These are phyloP conservation scores for Lepiota venenata DNA, from an alignment of 768 basidiomycete species.

Conservation along the genomic window DNA sequence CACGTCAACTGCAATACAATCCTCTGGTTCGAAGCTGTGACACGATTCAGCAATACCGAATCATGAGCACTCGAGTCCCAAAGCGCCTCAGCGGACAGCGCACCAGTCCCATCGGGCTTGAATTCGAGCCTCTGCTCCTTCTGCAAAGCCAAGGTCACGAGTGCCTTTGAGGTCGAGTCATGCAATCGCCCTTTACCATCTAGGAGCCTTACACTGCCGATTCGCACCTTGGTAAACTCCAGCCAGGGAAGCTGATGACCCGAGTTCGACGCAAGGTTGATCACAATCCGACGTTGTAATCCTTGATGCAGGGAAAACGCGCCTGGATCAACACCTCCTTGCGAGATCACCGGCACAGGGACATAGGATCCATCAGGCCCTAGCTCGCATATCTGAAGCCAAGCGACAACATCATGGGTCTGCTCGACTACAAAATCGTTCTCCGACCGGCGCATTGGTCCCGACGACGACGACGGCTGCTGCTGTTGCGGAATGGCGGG, in stretches of 20 bases:
- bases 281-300: conserved; percentile 75
- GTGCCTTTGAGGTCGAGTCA: conserved; percentile 67
- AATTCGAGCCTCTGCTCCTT: conserved; percentile 74
- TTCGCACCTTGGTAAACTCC: conserved; percentile 66
- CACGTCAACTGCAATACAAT: conserved; percentile 76
- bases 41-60: conserved; percentile 79
- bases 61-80: conserved; percentile 97
- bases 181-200: conserved; percentile 82
- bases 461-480: conserved; percentile 27
- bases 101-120: conserved; percentile 80
- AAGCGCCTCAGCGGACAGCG: conserved; percentile 62
- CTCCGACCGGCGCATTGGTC: conserved; percentile 90
- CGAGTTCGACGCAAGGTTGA: conserved; percentile 83
- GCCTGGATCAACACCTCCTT: conserved; percentile 74
- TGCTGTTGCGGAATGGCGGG: conserved; percentile 34
- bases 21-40: conserved; percentile 75
- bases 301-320: conserved; percentile 92
- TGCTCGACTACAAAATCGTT: conserved; percentile 88
- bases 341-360: conserved; percentile 80
- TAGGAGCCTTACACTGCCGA: conserved; percentile 83
- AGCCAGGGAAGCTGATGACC: conserved; percentile 89
- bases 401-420: conserved; percentile 86
- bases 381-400: conserved; percentile 85
- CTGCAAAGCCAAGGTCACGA: conserved; percentile 71
- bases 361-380: conserved; percentile 79